Evolutionary conservation across 2,329 filamentous ascomycete genomes (phyloP), one percentile per base, ranked within the genome.

Genomic region (Neopestalotiopsis rosae): DNA sequence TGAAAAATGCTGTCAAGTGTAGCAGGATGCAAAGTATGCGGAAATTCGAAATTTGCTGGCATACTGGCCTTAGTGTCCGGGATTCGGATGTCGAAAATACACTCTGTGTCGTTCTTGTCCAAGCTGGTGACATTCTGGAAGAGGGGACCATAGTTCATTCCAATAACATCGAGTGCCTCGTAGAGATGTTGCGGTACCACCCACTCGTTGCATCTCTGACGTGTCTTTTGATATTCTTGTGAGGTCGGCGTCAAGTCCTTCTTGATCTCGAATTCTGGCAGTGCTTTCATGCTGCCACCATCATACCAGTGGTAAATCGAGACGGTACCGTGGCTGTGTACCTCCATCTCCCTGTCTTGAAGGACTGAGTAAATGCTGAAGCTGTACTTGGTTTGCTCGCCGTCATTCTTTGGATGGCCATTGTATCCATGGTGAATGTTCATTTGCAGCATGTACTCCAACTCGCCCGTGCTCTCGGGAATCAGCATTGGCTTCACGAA

Each of bases 1-100:
- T 90, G 88, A 30, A 90, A 83, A 75, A 89, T 84, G 2, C 85
- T 78, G 71, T 90, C 88, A 13, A 90, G 78, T 0, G 87, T 88
- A 4, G 85, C 83, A 0, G 88, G 88, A 70, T 90, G 88, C n/a
- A 90, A 82, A 4, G 88, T 68, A 71, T 89, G 86, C 3, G 83
- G 79, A 69, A 83, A 88, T 73, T 89, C 87, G 66, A 85, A 88
- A 14, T 81, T 76, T 52, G 79, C 79, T 0, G 87, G 87, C 87
- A 89, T 89, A 59, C 79, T 81, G 2, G 82, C 78, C 71, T 78
- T 83, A 1, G 86, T 89, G 71, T 88, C 82, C 0, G 86, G 84
- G 4, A 87, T 78, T 7, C 76, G 74, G 4, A 88, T 74, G 2
- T 76, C 78, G 65, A 79, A 80, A 49, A 81, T 74, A 62, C 82